Conservation (phyloP, 2,329 filamentous ascomycete species). For the Conoideocrella luteorostrata region DNA sequence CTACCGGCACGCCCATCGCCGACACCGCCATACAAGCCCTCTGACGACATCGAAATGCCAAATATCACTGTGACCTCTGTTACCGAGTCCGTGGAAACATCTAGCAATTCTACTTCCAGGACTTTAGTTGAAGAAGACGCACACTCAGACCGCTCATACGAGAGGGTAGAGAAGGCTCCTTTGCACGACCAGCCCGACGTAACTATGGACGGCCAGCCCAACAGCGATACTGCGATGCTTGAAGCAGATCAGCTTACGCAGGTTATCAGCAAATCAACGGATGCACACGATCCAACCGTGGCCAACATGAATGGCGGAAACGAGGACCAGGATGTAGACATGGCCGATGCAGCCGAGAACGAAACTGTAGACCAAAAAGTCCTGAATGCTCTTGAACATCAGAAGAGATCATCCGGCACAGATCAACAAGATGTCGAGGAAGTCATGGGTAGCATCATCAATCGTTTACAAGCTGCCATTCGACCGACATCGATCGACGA, state of each 20-base stretch:
- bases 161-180: slow-evolving; percentile 22
- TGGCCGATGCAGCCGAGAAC: slow-evolving; percentile 24
- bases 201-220: slow-evolving; percentile 7
- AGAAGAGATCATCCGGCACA: slow-evolving; percentile 42
- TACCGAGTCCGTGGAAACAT: slow-evolving; percentile 28
- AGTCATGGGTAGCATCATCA: slow-evolving; percentile 87
- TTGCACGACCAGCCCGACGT: slow-evolving; percentile 10
- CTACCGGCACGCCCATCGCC: slow-evolving; percentile 43
- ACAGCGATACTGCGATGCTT: slow-evolving; percentile 4
- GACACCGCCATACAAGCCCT: slow-evolving; percentile 23
- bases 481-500: slow-evolving; percentile 57
- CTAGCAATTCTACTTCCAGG: slow-evolving; percentile 44
- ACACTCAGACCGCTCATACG: slow-evolving; percentile 26
- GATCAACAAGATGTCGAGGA: slow-evolving; percentile 94
- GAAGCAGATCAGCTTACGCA: neutral
- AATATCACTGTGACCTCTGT: slow-evolving; percentile 25
- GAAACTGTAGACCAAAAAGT: slow-evolving; percentile 41
- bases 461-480: slow-evolving; percentile 85
- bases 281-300: neutral
- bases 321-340: slow-evolving; percentile 18
- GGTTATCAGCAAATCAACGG: neutral
- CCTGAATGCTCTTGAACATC: slow-evolving; percentile 37
- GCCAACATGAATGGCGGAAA: slow-evolving; percentile 1
- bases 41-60: slow-evolving; percentile 28
- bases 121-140: slow-evolving; percentile 43